These are phyloP conservation scores for Nakazawaea populi DNA, from an alignment of 805 yeast species.

Conservation along the genomic window DNA sequence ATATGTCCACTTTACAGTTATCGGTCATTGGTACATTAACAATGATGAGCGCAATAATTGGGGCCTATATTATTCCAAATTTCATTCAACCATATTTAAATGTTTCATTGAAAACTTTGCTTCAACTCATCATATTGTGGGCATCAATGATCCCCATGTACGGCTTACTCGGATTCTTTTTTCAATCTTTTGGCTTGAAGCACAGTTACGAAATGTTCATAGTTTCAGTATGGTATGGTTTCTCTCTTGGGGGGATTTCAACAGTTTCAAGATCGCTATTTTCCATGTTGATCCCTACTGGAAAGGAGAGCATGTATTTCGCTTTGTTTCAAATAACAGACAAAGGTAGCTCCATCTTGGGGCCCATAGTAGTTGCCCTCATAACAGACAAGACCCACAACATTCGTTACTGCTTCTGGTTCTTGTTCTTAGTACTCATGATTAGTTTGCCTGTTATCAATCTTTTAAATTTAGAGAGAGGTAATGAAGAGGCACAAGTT, in stretches of 20 bases:
- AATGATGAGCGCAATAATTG: conserved; percentile 61
- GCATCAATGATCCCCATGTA: conserved; percentile 65
- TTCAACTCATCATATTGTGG: conserved; percentile 51
- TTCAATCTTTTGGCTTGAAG: conserved; percentile 49
- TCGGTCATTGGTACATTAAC: conserved; percentile 62
- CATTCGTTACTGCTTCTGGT: conserved; percentile 66
- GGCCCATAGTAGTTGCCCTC: conserved; percentile 68
- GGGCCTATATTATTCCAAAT: conserved; percentile 55
- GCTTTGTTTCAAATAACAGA: conserved; percentile 74
- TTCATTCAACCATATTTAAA: conserved; percentile 29
- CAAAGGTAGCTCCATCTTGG: conserved; percentile 71
- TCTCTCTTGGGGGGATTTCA: conserved; percentile 67
- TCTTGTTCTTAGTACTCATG: conserved; percentile 47
- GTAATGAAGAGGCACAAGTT: conserved; percentile 45
- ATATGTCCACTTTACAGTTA: conserved; percentile 62
- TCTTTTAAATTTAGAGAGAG: conserved; percentile 54
- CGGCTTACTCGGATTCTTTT: conserved; percentile 62
- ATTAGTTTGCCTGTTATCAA: conserved; percentile 53
- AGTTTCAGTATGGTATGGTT: conserved; percentile 70
- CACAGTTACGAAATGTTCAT: conserved; percentile 64
- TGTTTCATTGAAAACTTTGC: conserved; percentile 38
- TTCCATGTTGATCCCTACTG: conserved; percentile 64
- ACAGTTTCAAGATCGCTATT: conserved; percentile 66
- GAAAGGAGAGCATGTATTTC: conserved; percentile 71
- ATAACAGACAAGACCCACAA: conserved; percentile 70